These are phyloP conservation scores for Aureobasidium vineae DNA, from an alignment of 2,329 filamentous ascomycete genomes.

Conservation along the genomic window DNA sequence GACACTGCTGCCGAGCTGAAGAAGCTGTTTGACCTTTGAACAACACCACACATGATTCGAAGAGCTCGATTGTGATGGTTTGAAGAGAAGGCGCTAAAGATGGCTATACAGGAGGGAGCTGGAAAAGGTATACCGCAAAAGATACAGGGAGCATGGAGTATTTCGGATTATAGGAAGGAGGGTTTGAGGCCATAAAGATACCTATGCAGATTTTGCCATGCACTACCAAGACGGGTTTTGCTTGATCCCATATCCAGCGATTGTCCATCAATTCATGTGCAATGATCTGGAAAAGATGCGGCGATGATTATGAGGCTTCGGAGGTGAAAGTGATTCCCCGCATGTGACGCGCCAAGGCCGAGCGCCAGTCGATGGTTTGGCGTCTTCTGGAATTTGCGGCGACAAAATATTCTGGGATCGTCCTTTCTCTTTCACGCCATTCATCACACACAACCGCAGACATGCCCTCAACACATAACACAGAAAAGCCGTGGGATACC, in stretches of 20 bases:
- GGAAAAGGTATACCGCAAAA: constrained; percentile 2
- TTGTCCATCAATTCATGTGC: no score
- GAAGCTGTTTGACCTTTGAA: constrained; percentile 63
- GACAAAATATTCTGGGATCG: constrained; percentile 16
- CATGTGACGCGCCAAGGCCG: constrained; percentile 12
- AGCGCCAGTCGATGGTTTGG: not conserved
- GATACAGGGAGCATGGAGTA: constrained; percentile 18
- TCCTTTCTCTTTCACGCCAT: not conserved
- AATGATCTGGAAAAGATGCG: not conserved
- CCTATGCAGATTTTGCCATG: not conserved
- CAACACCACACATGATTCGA: constrained; percentile 20
- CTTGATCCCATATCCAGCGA: not conserved
- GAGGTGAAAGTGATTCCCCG: constrained; percentile 3
- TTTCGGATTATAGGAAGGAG: not conserved
- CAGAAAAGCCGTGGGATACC: constrained; percentile 91
- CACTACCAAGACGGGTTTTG: not conserved
- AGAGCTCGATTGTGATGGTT: constrained; percentile 19
- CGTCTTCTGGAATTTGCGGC: constrained; percentile 13
- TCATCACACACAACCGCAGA: constrained; percentile 32
- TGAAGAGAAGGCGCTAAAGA: no score
- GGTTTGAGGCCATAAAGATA: constrained; percentile 1
- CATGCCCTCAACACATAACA: constrained; percentile 88
- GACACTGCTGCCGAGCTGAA: constrained; percentile 79
- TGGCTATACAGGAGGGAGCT: not conserved
- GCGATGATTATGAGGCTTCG: constrained; percentile 4